Percentiles rank a stretch among this genome's conserved stretches.
Conservation (phyloP, 345 rosid species). For the Durio zibethinus region DNA sequence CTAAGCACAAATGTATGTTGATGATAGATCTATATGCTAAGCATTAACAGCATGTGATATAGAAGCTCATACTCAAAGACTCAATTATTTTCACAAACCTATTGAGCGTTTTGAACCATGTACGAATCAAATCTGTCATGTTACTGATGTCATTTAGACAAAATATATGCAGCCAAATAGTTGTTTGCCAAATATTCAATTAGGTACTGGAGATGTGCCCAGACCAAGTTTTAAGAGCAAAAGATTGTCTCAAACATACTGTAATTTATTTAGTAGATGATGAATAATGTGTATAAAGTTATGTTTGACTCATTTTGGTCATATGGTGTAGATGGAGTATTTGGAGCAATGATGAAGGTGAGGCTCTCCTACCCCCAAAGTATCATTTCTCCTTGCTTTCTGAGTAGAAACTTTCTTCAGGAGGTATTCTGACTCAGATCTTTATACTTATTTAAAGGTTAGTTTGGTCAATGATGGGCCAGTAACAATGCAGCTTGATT, state of each 20-base stretch:
- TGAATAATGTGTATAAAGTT: neutral
- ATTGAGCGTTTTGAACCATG: neutral
- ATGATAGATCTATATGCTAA: neutral
- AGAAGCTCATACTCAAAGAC: neutral
- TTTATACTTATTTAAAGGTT: conserved; percentile 41
- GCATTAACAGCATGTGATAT: neutral
- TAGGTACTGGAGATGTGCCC: neutral
- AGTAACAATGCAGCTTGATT: conserved; percentile 86
- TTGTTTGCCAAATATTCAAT: neutral
- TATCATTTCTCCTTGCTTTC: neutral
- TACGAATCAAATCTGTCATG: neutral
- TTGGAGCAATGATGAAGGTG: conserved; percentile 94
- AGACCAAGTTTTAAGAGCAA: neutral
- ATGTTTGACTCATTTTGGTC: conserved; percentile 8
- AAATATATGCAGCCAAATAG: neutral
- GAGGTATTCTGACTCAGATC: neutral
- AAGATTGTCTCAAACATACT: neutral
- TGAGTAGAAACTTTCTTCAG: neutral
- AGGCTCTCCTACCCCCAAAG: neutral
- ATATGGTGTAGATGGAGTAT: conserved; percentile 56
- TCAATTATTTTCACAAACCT: neutral
- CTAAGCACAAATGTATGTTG: neutral
- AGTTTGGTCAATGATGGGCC: conserved; percentile 87
- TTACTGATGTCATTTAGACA: neutral
- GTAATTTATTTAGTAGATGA: neutral